Base-by-base conservation (phyloP, 768 basidiomycete genomes). In the Phlegmacium glaucopus region DNA sequence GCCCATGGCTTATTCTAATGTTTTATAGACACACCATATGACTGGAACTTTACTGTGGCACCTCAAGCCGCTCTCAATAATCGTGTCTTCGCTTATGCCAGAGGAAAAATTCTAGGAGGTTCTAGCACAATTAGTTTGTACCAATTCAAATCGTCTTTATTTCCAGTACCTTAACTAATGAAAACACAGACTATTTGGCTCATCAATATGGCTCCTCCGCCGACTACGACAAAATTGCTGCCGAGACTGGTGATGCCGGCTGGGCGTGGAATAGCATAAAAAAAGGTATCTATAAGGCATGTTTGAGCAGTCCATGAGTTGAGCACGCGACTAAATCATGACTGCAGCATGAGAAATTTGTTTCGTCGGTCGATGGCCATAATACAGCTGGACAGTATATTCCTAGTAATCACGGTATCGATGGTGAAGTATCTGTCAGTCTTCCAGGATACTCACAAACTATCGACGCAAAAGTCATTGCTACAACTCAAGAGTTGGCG, bases 211-310 rank as follows among this genome's bases (percentile, higher is more conserved):
- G 71, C 4, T 59, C 64, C 4, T 45, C 42, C 3, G 66, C 67
- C 12, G 81, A 82, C 52, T 83, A 72, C 45, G 75, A 83, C 49
- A 74, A 76, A 48, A 78, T 74, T 61, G 78, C 74, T 0, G 38
- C 53, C 1, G 61, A 73, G 16, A 63, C 68, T 10, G 78, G 74
- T 7, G 77, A 80, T 32, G 44, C 65, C 1, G 68, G 68, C 4
- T 83, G 82, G 80, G 52, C 54, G 1, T 63, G 62, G 58, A 48
- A 49, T 2, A 52, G 43, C 7, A 44, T 67, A 25, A 45, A 53
- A n/a, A 53, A 59, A 15, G 65, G 60, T 35, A 48, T 64, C 10
- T 18, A 44, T 6, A 61, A 52, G 54, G 67, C 64, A 30, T 29
- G 48, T 10, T 17, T 22, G 29, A 9, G 29, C 15, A 10, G 17